Conservation (phyloP, 345 rosid species). For the Arabis hirsuta region DNA sequence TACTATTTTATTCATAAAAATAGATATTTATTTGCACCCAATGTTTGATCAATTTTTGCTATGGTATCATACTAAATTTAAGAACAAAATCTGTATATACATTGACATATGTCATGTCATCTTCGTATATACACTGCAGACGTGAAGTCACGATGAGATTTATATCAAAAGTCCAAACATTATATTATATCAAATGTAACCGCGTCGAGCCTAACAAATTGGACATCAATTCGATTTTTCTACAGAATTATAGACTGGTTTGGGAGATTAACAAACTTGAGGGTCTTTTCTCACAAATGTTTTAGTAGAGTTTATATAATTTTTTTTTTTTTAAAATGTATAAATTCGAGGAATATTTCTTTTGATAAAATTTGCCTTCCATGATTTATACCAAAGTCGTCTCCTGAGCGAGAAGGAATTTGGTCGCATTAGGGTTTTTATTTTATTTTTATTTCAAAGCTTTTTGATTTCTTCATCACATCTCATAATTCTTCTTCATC, state of each 20-base stretch:
- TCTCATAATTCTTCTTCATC: slow-evolving; percentile 28
- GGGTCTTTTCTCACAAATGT: neutral
- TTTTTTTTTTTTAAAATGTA: neutral
- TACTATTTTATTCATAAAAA: no score
- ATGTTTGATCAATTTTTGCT: no score
- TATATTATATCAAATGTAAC: neutral
- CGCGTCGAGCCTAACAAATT: neutral
- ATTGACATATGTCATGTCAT: no score
- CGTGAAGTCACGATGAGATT: slow-evolving; percentile 30
- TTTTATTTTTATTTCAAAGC: neutral
- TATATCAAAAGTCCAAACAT: neutral
- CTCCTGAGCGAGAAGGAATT: slow-evolving; percentile 31
- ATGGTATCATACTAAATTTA: no score
- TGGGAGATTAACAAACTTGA: neutral
- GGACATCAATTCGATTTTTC: neutral
- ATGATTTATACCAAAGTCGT: slow-evolving; percentile 33
- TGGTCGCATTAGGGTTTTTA: slow-evolving; percentile 8
- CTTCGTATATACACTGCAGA: neutral
- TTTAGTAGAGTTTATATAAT: neutral
- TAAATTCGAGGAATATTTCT: slow-evolving; percentile 3
- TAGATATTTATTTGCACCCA: no score
- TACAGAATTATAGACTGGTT: slow-evolving; percentile 4
- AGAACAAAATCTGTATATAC: no score
- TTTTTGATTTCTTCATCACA: neutral
- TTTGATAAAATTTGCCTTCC: slow-evolving; percentile 12